Conservation (phyloP, 805 yeast genomes). For the Tetrapisispora pingtungensis region DNA sequence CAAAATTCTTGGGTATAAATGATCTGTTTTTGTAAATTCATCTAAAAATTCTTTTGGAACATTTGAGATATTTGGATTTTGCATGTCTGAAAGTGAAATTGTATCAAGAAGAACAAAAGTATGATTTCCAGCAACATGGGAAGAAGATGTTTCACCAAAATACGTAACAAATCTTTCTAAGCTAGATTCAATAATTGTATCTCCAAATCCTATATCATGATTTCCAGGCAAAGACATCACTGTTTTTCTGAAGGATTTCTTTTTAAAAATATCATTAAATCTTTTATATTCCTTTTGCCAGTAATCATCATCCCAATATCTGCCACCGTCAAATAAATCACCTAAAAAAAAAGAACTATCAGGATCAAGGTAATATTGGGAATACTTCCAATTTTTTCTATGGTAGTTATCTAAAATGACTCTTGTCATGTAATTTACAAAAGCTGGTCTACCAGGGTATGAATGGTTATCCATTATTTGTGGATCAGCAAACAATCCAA, state of each 20-base stretch:
- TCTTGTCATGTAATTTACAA: slow-evolving; percentile 46
- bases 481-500: slow-evolving; percentile 80
- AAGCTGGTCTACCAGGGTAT: slow-evolving; percentile 58
- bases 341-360: slow-evolving; percentile 75
- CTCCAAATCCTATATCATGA: slow-evolving; percentile 93
- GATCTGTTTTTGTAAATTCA: slow-evolving; percentile 23
- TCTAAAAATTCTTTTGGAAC: slow-evolving; percentile 47
- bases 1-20: slow-evolving; percentile 49
- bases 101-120: slow-evolving; percentile 72
- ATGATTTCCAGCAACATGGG: slow-evolving; percentile 52
- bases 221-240: slow-evolving; percentile 69
- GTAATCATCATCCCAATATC: slow-evolving; percentile 64
- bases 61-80: slow-evolving; percentile 34
- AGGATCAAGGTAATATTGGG: slow-evolving; percentile 55
- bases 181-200: slow-evolving; percentile 48
- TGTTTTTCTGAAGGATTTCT: slow-evolving; percentile 36
- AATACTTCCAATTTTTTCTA: slow-evolving; percentile 57
- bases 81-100: slow-evolving; percentile 62
- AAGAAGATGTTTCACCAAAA: slow-evolving; percentile 62
- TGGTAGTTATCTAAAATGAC: slow-evolving; percentile 68
- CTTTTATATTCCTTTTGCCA: slow-evolving; percentile 68
- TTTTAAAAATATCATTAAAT: slow-evolving; percentile 58
- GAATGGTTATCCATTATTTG: slow-evolving; percentile 85
- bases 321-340: slow-evolving; percentile 90
- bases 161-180: slow-evolving; percentile 52